Evolutionary conservation across 192 early-diverging fungal species (phyloP), one percentile per base, ranked within the genome.

Genomic region (Dispira simplex): DNA sequence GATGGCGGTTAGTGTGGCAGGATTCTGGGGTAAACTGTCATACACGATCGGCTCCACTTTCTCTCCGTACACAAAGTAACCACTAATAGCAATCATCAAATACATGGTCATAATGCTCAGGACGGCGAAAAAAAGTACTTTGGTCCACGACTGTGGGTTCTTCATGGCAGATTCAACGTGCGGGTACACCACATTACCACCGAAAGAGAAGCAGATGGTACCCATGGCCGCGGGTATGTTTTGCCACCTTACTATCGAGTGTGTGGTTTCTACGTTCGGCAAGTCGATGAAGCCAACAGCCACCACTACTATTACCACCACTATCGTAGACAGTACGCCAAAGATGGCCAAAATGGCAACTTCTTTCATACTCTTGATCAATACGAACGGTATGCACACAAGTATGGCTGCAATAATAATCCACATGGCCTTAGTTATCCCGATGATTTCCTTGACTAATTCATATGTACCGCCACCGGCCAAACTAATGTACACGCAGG

Each of bases 121-220:
- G 74, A 90, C 77, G 0, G 80, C 78, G 0, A 67, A 25, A 64
- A 69, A 71, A 0, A 89, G 65, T 2, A 86, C 88, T 11, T 62
- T 76, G 20, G 79, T 71, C 79, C 87, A 92, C 20, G 80, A 69
- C 32, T 83, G 68, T 11, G 90, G 90, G 56, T 85, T 71, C 47
- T 68, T 74, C 90, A 92, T 90, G 46, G 80, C 75, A 1, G 78
- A 75, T 63, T 92, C 87, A 2, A 90, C 82, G 64, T 92, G 85
- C 5, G 90, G 83, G 57, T 92, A 92, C 8, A 90, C 85, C 20
- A 84, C 85, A 28, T 88, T 88, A 8, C 88, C 90, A 47, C 81
- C 71, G 52, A 76, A 90, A 21, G 83, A 84, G 68, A 88, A 90
- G 16, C 79, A 74, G 65, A 91, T 84, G 3, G 82, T 83, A 6